These are phyloP conservation scores for Rosa rugosa DNA, from an alignment of 306 rosid genomes.

Conservation along the genomic window DNA sequence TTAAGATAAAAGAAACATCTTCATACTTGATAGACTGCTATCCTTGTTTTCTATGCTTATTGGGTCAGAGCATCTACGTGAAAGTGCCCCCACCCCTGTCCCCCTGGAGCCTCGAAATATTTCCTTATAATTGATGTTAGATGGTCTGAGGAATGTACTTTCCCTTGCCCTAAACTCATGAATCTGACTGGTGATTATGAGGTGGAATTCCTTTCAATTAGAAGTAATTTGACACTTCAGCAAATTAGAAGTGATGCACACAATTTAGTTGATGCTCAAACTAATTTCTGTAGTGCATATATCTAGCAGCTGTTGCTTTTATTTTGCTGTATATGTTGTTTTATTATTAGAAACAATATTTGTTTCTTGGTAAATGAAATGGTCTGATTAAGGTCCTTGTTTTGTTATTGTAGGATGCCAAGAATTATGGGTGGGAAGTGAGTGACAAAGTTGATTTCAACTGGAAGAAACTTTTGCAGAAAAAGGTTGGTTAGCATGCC, in stretches of 20 bases:
- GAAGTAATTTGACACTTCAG: not conserved
- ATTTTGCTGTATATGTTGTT: not conserved
- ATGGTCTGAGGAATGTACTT: not conserved
- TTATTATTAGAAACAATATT: not conserved
- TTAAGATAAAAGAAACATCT: not conserved
- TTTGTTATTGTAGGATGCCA: slow-evolving; percentile 68
- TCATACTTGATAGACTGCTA: not conserved
- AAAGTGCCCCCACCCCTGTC: not conserved
- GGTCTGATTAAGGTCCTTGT: slow-evolving; percentile 13
- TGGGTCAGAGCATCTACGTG: not conserved
- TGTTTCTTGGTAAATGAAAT: not conserved
- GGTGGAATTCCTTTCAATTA: not conserved
- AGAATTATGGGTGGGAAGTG: slow-evolving; percentile 89
- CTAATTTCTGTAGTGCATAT: not conserved
- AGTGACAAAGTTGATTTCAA: slow-evolving; percentile 80
- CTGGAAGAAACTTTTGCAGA: slow-evolving; percentile 90
- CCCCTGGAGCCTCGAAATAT: not conserved
- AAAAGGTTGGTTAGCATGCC: slow-evolving; percentile 57
- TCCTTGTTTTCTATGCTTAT: not conserved
- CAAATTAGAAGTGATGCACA: not conserved
- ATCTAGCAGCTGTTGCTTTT: not conserved
- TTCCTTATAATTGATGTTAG: not conserved
- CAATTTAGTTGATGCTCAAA: not conserved
- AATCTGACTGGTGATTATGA: not conserved
- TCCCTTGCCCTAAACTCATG: not conserved